Conservation (phyloP, 768 basidiomycete genomes). For the Leccinum barrowsii region DNA sequence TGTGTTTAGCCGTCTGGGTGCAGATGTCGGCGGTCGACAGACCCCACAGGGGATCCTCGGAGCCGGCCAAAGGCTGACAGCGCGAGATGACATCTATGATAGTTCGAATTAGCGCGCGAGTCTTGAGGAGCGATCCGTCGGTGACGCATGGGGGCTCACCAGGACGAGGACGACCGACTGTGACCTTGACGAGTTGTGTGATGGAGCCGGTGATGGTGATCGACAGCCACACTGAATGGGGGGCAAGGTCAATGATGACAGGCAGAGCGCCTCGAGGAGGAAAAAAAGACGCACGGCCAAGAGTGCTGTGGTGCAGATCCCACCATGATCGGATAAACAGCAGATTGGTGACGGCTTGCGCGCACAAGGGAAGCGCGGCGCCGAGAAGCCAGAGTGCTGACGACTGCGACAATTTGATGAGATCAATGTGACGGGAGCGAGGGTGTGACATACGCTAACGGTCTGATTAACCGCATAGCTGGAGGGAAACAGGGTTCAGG, state of each 20-base stretch:
- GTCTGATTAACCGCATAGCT: constrained; percentile 71
- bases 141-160: constrained; percentile 37
- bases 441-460: constrained; percentile 43
- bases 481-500: not conserved
- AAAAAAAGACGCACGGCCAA: constrained; percentile 22
- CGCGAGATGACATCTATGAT: constrained; percentile 27
- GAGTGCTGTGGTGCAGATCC: constrained; percentile 76
- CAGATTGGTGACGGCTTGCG: constrained; percentile 66
- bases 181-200: constrained; percentile 79
- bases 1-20: constrained; percentile 55
- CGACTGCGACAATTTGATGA: constrained; percentile 15
- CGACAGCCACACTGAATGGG: constrained; percentile 57
- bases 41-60: constrained; percentile 65
- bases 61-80: constrained; percentile 64
- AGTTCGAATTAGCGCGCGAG: not conserved
- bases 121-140: not conserved
- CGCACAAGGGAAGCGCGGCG: constrained; percentile 54
- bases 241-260: not conserved
- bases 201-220: constrained; percentile 70
- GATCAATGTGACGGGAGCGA: not conserved
- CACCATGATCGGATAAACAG: constrained; percentile 78
- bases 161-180: constrained; percentile 87
- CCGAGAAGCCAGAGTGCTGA: constrained; percentile 44
- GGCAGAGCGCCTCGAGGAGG: too few relatives aligned
- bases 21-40: constrained; percentile 73